A percentile compares a stretch with the other conserved stretches of the same genome.
Conservation (phyloP, 108 stramenopile genomes). For the Pseudonitzschia pungens region DNA sequence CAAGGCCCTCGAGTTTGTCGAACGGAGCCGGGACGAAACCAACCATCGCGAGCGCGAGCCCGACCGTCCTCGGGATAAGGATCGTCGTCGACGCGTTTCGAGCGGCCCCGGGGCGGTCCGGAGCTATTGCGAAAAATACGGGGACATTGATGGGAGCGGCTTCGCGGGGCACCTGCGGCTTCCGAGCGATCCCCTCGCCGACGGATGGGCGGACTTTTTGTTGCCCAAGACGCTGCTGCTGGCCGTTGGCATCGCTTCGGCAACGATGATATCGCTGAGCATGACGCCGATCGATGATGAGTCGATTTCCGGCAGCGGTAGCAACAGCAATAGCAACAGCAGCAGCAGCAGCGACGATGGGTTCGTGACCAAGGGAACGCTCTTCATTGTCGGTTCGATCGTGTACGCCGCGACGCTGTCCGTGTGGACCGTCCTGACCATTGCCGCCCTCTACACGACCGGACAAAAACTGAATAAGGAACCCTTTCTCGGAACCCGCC, state of each 20-base stretch:
- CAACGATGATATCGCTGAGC: slow-evolving; percentile 43
- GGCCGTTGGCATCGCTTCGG: slow-evolving; percentile 45
- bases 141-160: slow-evolving; percentile 71
- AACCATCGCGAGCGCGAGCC: too few species aligned
- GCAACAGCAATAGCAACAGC: too few species aligned
- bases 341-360: slow-evolving; percentile 23
- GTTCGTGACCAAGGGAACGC: not conserved
- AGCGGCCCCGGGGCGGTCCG: slow-evolving; percentile 21
- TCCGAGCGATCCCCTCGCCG: slow-evolving; percentile 65
- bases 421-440: slow-evolving; percentile 56
- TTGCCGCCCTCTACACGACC: slow-evolving; percentile 52
- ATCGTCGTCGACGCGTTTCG: too few species aligned
- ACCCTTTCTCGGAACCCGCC: slow-evolving; percentile 77
- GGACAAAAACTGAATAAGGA: slow-evolving; percentile 55
- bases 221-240: slow-evolving; percentile 62
- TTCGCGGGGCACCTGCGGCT: slow-evolving; percentile 43
- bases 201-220: slow-evolving; percentile 71
- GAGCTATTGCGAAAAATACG: slow-evolving; percentile 64
- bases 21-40: slow-evolving; percentile 19
- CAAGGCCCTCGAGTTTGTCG: slow-evolving; percentile 58
- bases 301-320: too few species aligned
- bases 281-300: slow-evolving; percentile 42
- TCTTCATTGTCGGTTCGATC: not conserved
- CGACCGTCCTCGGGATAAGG: too few species aligned
- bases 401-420: slow-evolving; percentile 33